Base-by-base conservation (phyloP, 2,329 filamentous ascomycete genomes). In the Xylaria sp. region DNA sequence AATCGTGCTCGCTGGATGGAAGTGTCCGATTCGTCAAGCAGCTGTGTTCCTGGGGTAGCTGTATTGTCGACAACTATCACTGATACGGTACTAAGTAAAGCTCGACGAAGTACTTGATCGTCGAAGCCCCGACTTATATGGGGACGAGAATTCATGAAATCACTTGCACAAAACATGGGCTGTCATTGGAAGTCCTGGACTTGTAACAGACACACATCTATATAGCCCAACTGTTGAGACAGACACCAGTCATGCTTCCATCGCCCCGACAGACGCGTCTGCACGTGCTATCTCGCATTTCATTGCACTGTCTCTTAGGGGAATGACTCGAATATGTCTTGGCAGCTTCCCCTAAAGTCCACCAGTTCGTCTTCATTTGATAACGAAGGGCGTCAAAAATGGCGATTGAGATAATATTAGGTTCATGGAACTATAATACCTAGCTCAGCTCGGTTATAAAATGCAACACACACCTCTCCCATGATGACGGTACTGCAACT, bases 381-480 rank as follows among this genome's bases (percentile, higher is more conserved):
- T 12, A 28, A 57, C 31, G 7, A 43, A 28, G 25, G 39, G 28
- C 49, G 56, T 28, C 56, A 15, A 48, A 7, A 48, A 13, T 54
- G 18, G 25, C 9, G 20, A 13, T 23, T 33, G n/a, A 48, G 49
- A 54, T 43, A 61, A 41, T 31, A 41, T 56, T 43, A 57, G 46
- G 28, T 36, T 57, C 23, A 23, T 33, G 18, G 12, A 20, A 39
- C 33, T 36, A 36, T 8, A 36, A 8, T 36, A 36, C 33, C n/a
- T 55, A 60, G 36, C 31, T 54, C 51, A 54, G 51, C 25, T 18
- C 18, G 48, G 33, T 60, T 3, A 20, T 36, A 55, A 28, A 51
- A 8, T 58, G 31, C 41, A 57, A 62, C 58, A 43, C 58, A 43
- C 58, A 54, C 25, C 43, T 36, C 9, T 54, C 55, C 55, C 56